These are phyloP conservation scores for Trypanosomatidae sp. DNA, from an alignment of 208 protist genomes.

Conservation along the genomic window DNA sequence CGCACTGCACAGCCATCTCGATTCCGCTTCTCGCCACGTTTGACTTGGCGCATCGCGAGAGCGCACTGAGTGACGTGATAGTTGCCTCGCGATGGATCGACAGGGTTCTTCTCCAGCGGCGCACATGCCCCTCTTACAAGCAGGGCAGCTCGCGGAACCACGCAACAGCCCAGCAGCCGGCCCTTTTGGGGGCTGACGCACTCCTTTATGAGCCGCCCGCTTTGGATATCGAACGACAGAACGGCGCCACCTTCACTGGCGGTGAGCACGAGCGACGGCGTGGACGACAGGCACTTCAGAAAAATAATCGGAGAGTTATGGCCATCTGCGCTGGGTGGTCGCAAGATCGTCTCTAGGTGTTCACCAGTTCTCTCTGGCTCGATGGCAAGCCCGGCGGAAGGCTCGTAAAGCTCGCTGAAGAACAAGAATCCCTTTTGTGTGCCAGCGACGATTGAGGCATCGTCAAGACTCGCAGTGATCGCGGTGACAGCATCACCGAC, in stretches of 20 bases:
- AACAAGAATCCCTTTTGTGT: constrained; percentile 57
- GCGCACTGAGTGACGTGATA: constrained; percentile 23
- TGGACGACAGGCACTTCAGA: constrained; percentile 23
- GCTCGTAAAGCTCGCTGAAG: constrained; percentile 35
- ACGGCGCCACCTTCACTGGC: constrained; percentile 56
- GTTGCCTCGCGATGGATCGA: constrained; percentile 38
- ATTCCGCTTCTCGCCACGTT: constrained; percentile 10
- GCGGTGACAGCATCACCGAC: constrained; percentile 61
- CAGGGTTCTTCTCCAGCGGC: constrained; percentile 53
- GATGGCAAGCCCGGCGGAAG: constrained; percentile 1
- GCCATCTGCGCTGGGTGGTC: constrained; percentile 46
- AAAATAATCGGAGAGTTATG: constrained; percentile 67
- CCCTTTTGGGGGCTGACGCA: constrained; percentile 38
- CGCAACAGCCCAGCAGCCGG: constrained; percentile 48
- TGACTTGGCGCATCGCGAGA: neutral
- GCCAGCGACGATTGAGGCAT: constrained; percentile 50
- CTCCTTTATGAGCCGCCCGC: constrained; percentile 38
- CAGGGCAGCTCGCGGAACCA: constrained; percentile 12
- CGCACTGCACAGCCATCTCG: neutral
- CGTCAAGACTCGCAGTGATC: constrained; percentile 39
- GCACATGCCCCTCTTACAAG: constrained; percentile 21
- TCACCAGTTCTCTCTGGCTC: constrained; percentile 8
- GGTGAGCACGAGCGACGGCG: constrained; percentile 35
- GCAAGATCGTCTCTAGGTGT: constrained; percentile 23
- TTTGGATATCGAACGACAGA: constrained; percentile 54